phyloP scores from a whole-genome alignment of 345 rosid species.

The Combretum micranthum region DNA sequence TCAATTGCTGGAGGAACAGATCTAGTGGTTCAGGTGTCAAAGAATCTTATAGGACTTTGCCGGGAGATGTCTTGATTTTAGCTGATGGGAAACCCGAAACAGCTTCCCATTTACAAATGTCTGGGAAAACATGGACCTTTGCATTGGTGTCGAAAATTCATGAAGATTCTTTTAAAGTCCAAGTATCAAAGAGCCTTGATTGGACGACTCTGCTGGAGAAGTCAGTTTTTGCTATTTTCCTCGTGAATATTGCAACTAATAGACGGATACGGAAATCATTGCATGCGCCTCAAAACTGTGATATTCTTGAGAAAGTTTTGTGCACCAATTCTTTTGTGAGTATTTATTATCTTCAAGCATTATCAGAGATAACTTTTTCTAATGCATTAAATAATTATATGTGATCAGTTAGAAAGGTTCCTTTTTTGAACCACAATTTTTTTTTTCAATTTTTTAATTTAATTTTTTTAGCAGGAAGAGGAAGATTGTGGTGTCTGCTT shows the following conservation, averaged over 20 bases:
- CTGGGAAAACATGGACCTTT: constrained; percentile 11
- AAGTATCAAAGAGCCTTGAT: background rate
- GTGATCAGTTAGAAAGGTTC: background rate
- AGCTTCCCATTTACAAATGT: constrained; percentile 3
- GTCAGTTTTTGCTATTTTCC: constrained; percentile 8
- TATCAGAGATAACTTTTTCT: background rate
- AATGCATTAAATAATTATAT: background rate
- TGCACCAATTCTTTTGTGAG: constrained; percentile 10
- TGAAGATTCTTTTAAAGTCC: background rate
- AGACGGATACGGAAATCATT: background rate
- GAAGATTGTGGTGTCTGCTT: constrained; percentile 1
- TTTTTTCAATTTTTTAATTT: background rate
- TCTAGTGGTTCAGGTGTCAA: background rate
- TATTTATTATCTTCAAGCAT: background rate
- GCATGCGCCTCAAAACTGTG: background rate
- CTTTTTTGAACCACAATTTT: background rate
- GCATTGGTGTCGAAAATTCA: background rate
- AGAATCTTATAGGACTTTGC: constrained; percentile 11
- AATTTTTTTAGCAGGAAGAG: constrained; percentile 1
- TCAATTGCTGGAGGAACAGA: constrained; percentile 14
- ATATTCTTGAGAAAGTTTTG: background rate
- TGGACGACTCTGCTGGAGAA: background rate
- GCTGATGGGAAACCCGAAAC: constrained; percentile 11
- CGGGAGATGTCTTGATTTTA: constrained; percentile 14
- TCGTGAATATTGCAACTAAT: background rate